Conservation (phyloP, 163 green algal genomes). For the Trebouxia gelatinosa region DNA sequence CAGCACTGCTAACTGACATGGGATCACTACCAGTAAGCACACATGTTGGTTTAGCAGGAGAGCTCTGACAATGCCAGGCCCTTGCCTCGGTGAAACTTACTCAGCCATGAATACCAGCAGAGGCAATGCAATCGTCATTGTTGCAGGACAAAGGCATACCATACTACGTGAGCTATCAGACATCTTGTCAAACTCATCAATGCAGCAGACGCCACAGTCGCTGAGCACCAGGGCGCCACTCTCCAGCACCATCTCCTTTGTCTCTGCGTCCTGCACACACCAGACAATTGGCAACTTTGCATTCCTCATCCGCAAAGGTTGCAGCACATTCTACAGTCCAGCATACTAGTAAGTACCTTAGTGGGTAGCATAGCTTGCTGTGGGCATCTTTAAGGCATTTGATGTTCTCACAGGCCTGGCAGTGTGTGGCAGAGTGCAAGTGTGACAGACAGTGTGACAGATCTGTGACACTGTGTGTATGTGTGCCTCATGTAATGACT, state of each 20-base stretch:
- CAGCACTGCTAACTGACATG: too few relatives aligned
- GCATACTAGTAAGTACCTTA: too few relatives aligned
- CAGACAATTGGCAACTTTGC: background rate
- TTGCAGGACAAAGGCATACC: constrained; percentile 50
- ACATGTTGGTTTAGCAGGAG: too few relatives aligned
- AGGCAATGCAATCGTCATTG: too few relatives aligned
- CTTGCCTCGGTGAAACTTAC: too few relatives aligned
- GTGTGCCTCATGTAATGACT: too few relatives aligned
- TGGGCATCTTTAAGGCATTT: too few relatives aligned
- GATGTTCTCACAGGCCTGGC: background rate
- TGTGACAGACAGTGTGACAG: background rate
- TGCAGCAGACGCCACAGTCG: constrained; percentile 97
- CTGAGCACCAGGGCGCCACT: constrained; percentile 93
- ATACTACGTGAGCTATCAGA: constrained; percentile 87
- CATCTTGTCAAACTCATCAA: constrained; percentile 99
- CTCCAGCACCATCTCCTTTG: constrained; percentile 96
- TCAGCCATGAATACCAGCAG: too few relatives aligned
- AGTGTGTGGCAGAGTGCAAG: background rate
- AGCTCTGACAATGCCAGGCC: too few relatives aligned
- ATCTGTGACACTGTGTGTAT: background rate
- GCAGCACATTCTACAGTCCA: constrained; percentile 14
- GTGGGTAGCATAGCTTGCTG: too few relatives aligned
- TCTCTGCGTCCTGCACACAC: constrained; percentile 85
- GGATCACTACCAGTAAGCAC: too few relatives aligned
- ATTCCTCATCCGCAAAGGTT: background rate